Evolutionary conservation across 202 grass and related monocot genomes (phyloP).

Genomic region (Hordeum pubiflorum): DNA sequence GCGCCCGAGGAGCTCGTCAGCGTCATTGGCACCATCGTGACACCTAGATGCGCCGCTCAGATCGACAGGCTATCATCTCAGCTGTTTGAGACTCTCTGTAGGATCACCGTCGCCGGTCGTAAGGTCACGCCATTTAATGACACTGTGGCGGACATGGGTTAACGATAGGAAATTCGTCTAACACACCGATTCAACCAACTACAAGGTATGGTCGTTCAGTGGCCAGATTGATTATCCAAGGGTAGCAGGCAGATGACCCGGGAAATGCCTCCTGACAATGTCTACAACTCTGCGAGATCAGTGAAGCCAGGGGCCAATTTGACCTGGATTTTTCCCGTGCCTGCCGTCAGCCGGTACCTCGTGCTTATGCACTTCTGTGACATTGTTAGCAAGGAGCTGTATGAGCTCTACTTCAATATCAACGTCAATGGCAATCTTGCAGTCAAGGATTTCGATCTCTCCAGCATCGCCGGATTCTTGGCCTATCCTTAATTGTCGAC

Average conservation of each 20-base stretch:
- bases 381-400: slow-evolving; percentile 54
- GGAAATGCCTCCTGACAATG: slow-evolving; percentile 64
- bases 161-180: slow-evolving; percentile 40
- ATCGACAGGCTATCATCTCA: slow-evolving; percentile 55
- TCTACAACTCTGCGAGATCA: slow-evolving; percentile 67
- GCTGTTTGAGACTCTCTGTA: slow-evolving; percentile 60
- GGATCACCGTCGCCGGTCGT: slow-evolving; percentile 66
- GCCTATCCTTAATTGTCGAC: slow-evolving; percentile 62
- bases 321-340: slow-evolving; percentile 67
- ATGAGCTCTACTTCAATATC: slow-evolving; percentile 70
- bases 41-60: slow-evolving; percentile 7
- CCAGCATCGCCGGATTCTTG: slow-evolving; percentile 38
- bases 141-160: slow-evolving; percentile 93
- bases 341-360: slow-evolving; percentile 50
- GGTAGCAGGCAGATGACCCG: slow-evolving; percentile 44
- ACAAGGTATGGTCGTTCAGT: slow-evolving; percentile 33
- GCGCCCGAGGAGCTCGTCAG: slow-evolving; percentile 63
- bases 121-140: slow-evolving; percentile 93
- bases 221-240: slow-evolving; percentile 70
- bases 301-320: slow-evolving; percentile 46
- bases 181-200: slow-evolving; percentile 24
- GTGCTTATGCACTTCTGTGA: slow-evolving; percentile 92
- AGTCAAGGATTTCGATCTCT: slow-evolving; percentile 66
- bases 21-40: slow-evolving; percentile 54
- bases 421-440: slow-evolving; percentile 63